Base-by-base conservation (phyloP, 352 stramenopile species). In the Phytophthora chlamydospora region DNA sequence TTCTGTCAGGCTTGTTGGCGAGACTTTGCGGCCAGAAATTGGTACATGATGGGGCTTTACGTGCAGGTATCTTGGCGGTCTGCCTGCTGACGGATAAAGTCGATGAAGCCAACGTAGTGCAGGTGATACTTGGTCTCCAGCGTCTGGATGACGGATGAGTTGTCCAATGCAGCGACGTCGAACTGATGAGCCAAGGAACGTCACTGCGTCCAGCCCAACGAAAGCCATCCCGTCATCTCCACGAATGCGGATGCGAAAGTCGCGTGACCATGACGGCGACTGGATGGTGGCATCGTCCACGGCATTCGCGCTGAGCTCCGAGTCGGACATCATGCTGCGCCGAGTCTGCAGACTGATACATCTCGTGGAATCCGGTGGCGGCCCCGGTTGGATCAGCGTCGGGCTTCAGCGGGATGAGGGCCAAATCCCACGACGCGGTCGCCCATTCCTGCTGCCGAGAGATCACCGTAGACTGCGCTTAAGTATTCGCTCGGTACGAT, bases 341-440 rank as follows among this genome's bases (percentile, higher is more conserved):
- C 3, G 79, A 91, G 9, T 74, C 70, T 10, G 83, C 34, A 0
- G 77, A 84, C 1, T 89, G 17, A 50, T 82, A 88, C 14, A 83
- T 38, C 11, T 65, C 62, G 19, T 53, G 40, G 38, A 80, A 75
- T 10, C 54, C 47, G 19, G 70, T 65, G 13, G 59, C 56, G 35
- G 32, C 36, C 13, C 63, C 51, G 19, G 45, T 40, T 8, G 32
- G 32, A 11, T 65, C 41, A 0, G 41, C 16, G 29, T 69, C 17
- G 11, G 76, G 74, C 19, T 68, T 48, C 29, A 82, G 73, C 14
- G 70, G 49, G 9, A 83, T 48, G 14, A 82, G 36, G 41, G 73
- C 64, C n/a, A 76, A 62, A 24, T 61, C 76, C 76, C 76, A 86
- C 39, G 59, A 83, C 67, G 32, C 56, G 61, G 43, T 52, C 42